Conservation (phyloP, 371 early-diverging fungal genomes). For the Nosema muscidifuracis region DNA sequence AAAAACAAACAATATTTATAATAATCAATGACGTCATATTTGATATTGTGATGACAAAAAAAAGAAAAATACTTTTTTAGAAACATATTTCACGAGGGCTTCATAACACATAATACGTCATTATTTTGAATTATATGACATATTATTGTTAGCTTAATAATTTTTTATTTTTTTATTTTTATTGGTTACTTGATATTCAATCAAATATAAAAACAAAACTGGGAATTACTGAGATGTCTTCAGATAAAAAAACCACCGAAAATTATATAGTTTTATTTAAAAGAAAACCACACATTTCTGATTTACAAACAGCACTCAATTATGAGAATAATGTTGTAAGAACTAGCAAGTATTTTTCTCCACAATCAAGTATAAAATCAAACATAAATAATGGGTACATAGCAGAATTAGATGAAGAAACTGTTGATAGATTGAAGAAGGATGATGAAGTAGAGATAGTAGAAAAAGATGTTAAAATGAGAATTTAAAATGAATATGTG, state of each 20-base stretch:
- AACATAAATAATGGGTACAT: constrained; percentile 33
- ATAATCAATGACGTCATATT: too few species aligned
- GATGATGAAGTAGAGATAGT: constrained; percentile 28
- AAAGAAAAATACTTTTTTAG: too few species aligned
- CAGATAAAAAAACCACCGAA: background rate
- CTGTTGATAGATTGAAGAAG: constrained; percentile 28
- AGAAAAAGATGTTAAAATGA: constrained; percentile 31
- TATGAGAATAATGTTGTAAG: constrained; percentile 11
- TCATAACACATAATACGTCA: too few species aligned
- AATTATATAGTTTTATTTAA: constrained; percentile 47
- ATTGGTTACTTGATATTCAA: too few species aligned
- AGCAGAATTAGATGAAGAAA: constrained; percentile 30
- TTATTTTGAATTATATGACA: too few species aligned
- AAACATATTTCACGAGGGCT: too few species aligned
- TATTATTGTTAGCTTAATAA: too few species aligned
- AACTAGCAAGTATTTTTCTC: background rate
- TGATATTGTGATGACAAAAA: too few species aligned
- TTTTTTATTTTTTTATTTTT: too few species aligned
- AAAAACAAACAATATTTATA: too few species aligned
- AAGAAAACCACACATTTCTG: constrained; percentile 9
- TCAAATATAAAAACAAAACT: background rate
- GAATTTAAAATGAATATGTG: constrained; percentile 11
- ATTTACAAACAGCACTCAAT: background rate
- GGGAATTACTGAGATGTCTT: background rate
- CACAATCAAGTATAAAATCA: constrained; percentile 23